Evolutionary conservation across 2,329 filamentous ascomycete species (phyloP), one percentile per base, ranked within the genome.

Genomic region (Stachybotrys elegans): DNA sequence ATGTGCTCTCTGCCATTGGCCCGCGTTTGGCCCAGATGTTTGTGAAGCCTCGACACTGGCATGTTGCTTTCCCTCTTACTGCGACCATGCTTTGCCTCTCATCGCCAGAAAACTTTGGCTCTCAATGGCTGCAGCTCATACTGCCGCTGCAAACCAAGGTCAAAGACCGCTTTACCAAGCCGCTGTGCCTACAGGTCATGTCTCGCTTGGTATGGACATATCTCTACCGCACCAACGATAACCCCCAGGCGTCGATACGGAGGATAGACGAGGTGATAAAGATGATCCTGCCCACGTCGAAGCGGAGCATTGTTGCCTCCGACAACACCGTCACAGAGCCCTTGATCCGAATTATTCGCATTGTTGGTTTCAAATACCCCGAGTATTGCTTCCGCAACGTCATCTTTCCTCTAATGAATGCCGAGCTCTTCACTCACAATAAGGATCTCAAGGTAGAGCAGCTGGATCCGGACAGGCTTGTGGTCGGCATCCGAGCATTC

Each of bases 401-500:
- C 51, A 88, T 98, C n/a, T 97, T 96, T 55, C 93, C 92, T 4
- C 70, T 98, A 29, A 86, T 98, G 59, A 95, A 95, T 59, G 89
- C 90, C 2, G 92, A 96, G 42, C 72, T 90, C n/a, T 93, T 96
- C 60, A 75, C 79, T 22, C 80, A 83, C 16, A 72, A 88, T 51
- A 76, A 84, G 56, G 88, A 95, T 36, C 69, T 93, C 34, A 90
- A 82, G 58, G 86, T 96, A 22, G 93, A 97, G 58, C 88, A 94
- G 58, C 76, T 98, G 49, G 93, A 98, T 49, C 93, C 94, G 1
- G 94, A 98, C 59, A 86, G 88, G 56, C 95, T 96, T 69, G 92
- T 97, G n/a, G 87, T 98, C 54, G 93, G 91, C 3, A 98, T 98
- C 50, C 81, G 90, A 50, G 88, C 93, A 4, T 98, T 97, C 60